Evolutionary conservation across 306 rosid species (phyloP), one percentile per base, ranked within the genome.

Genomic region (Sindora glabra): DNA sequence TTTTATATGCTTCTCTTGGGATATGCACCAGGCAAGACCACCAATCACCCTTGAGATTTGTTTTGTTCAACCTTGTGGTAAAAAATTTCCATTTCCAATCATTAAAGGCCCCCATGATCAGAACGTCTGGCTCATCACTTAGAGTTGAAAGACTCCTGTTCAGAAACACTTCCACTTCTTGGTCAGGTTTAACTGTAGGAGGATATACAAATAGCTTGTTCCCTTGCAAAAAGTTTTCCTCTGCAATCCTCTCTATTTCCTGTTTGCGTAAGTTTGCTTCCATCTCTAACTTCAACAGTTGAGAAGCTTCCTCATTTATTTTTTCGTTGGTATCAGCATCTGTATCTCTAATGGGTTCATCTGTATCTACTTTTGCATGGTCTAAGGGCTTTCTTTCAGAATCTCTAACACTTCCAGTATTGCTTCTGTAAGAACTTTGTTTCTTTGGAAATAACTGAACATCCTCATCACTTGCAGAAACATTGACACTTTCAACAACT

Each of bases 81-180:
- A 88, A 89, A 68, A 90, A 78, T 75, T 86, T 92, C 95, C 96
- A 92, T 53, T 33, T 81, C 99, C 99, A 89, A 64, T 84, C 89
- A 65, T 92, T 92, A 72, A 86, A 89, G 46, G 89, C 95, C 66
- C 95, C 99, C 89, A 86, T 86, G 39, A 92, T 82, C 46, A 80
- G 59, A 71, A 92, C 68, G 22, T 89, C 81, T 1, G 77, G 71
- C 72, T 89, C 97, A 32, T 79, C 76, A 48, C 64, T 72, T 65
- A 92, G 72, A 24, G 83, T 67, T 23, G 99, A 86, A 59, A 86
- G 77, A 54, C 65, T 80, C 72, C 70, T 80, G 22, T 76, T 80
- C 46, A 92, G 67, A 73, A 79, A 92, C 57, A 92, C 66, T 73
- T 89, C 89, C 68, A 92, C 79, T 62, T 82, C 83, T 77, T 73